Conservation (phyloP, 1,284 basidiomycete species). For the Inonotus obliquus region DNA sequence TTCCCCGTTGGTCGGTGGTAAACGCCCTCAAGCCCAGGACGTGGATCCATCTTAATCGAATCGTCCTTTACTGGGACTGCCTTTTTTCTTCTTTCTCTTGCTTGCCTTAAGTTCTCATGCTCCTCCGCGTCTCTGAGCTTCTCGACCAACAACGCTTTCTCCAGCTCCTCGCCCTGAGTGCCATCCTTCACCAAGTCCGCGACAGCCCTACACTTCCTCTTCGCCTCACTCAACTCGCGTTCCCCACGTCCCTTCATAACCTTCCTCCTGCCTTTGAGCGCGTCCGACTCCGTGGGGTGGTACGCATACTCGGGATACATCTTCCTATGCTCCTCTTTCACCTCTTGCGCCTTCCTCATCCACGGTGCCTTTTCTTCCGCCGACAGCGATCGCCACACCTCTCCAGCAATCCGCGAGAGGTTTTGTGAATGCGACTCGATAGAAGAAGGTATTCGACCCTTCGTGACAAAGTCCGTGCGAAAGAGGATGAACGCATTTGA, state of each 20-base stretch:
- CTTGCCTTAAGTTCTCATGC: background rate
- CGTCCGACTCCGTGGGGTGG: conserved; percentile 29
- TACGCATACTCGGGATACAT: conserved; percentile 49
- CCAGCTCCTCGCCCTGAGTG: conserved; percentile 1
- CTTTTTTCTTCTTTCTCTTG: background rate
- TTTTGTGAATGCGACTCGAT: conserved; percentile 50
- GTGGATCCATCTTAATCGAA: no score
- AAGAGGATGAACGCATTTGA: conserved; percentile 94
- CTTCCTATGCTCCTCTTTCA: conserved; percentile 42
- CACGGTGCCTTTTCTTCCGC: conserved; percentile 42
- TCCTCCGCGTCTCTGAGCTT: background rate
- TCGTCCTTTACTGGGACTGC: no score
- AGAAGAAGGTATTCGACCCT: conserved; percentile 18
- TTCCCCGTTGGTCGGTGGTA: no score
- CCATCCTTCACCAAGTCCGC: conserved; percentile 7
- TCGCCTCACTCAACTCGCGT: background rate
- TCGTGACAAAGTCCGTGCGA: conserved; percentile 74
- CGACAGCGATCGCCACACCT: conserved; percentile 48
- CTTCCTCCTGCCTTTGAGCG: conserved; percentile 26
- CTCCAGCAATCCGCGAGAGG: conserved; percentile 52
- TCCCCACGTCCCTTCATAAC: conserved; percentile 13
- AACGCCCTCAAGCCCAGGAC: no score
- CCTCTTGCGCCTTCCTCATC: conserved; percentile 43
- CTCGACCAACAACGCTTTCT: background rate
- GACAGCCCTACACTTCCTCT: conserved; percentile 10